Base-by-base conservation (phyloP, 1,139 yeast genomes). In the Pichia sp. region DNA sequence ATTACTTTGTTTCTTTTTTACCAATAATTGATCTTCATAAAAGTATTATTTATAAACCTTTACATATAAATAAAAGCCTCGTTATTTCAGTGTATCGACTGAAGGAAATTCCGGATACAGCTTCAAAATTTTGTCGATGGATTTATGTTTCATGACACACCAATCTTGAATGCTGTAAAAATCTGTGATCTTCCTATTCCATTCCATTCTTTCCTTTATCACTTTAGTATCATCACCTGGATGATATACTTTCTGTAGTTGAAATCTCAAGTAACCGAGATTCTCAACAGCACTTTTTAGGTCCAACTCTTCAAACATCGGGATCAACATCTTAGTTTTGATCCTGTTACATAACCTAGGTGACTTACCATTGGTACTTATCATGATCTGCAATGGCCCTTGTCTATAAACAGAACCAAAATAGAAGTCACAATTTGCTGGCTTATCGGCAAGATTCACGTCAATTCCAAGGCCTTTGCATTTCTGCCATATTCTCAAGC, bases 381-480 rank as follows among this genome's bases (percentile, higher is more conserved):
- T 85, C 91, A 89, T 85, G 38, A 89, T 79, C 65, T 87, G 95
- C 51, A 89, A 72, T 30, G 84, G 83, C n/a, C 91, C 95, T 59
- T 81, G 81, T 64, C 87, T 79, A 66, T 83, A 83, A 76, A 86
- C 84, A 31, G 92, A 81, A 1, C 96, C 96, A 69, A 88, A 89
- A 71, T 87, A 89, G 68, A 87, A 89, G 68, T 89, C 96, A 72
- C 96, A 89, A 59, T 84, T 72, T 16, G 81, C 79, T 2, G 96
- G 96, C 59, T 86, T 87, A 67, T 89, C 96, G 1, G 96, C 96
- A 46, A 88, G 85, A 67, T 89, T 89, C 40, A 87, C 91, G 17
- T 89, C 88, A 52, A 88, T 69, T 16, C 82, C 72, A 10, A 74
- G 64, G 47, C 68, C 64, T 58, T 84, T 83, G 63, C 88, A 81